Evolutionary conservation across 2,329 filamentous ascomycete genomes (phyloP).

Genomic region (Diaporthe ampelina): DNA sequence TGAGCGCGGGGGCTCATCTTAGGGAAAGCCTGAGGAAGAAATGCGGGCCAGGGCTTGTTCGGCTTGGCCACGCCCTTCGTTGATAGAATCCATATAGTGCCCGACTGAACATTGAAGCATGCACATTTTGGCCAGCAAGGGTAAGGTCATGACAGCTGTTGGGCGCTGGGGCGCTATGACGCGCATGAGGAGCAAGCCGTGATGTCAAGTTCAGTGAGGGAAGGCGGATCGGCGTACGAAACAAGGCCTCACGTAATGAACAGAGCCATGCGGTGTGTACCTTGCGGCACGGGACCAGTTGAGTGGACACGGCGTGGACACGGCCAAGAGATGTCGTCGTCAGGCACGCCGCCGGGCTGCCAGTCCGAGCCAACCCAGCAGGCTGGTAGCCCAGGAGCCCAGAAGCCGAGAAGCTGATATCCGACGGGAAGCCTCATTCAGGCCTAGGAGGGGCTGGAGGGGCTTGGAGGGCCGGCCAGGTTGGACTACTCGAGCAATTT

Average conservation of each 20-base stretch:
- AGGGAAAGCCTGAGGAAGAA: no score
- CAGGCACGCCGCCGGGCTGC: background rate
- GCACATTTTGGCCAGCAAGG: no score
- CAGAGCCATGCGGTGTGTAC: background rate
- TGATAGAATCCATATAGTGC: no score
- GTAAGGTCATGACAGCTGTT: no score
- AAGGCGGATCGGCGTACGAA: background rate
- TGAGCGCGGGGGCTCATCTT: no score
- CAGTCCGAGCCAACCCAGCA: background rate
- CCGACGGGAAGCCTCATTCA: conserved; percentile 10
- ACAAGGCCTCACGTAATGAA: background rate
- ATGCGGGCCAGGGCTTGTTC: no score
- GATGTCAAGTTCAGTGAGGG: background rate
- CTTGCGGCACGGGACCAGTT: conserved; percentile 12
- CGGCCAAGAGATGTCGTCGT: conserved; percentile 1
- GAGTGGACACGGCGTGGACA: conserved; percentile 6
- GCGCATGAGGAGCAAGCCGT: background rate
- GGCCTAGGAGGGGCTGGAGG: background rate
- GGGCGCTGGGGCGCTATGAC: background rate
- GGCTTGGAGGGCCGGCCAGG: background rate
- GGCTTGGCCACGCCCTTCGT: no score
- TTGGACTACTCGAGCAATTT: conserved; percentile 6
- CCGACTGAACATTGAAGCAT: no score
- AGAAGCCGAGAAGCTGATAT: background rate
- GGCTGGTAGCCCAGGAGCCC: background rate